Evolutionary conservation across 2,329 filamentous ascomycete genomes (phyloP).

Genomic region (Ceratocystis albifundus): DNA sequence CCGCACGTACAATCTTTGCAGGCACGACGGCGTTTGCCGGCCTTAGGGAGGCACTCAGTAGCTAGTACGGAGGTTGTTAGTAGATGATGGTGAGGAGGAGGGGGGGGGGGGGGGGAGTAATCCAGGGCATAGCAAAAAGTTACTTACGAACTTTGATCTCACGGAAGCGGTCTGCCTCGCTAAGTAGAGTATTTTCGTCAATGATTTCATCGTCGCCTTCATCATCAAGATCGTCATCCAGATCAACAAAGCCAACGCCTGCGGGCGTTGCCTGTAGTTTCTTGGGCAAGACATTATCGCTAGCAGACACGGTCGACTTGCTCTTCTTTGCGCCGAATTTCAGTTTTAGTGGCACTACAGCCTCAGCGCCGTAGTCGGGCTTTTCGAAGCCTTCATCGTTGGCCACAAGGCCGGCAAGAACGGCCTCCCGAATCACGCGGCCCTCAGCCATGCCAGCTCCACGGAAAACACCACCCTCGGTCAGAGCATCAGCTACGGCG

Average conservation of each 20-base stretch:
- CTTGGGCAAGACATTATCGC: slow-evolving; percentile 12
- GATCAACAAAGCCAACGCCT: slow-evolving; percentile 58
- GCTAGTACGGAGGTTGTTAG: slow-evolving; percentile 39
- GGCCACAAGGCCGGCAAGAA: slow-evolving; percentile 66
- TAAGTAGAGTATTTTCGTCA: slow-evolving; percentile 78
- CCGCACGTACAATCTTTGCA: slow-evolving; percentile 98
- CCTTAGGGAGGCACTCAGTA: slow-evolving; percentile 74
- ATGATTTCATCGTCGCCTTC: slow-evolving; percentile 72
- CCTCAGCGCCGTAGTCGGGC: slow-evolving; percentile 45
- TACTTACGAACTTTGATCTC: slow-evolving; percentile 70
- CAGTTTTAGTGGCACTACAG: slow-evolving; percentile 43
- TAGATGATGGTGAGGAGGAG: too few species aligned
- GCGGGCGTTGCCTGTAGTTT: slow-evolving; percentile 33
- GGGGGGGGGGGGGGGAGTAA: too few species aligned
- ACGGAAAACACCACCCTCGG: slow-evolving; percentile 53
- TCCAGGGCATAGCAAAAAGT: background rate
- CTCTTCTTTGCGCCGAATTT: slow-evolving; percentile 30
- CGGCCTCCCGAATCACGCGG: slow-evolving; percentile 60
- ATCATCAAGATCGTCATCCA: slow-evolving; percentile 45
- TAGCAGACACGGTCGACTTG: slow-evolving; percentile 34
- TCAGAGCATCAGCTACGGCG: slow-evolving; percentile 58
- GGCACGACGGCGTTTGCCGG: slow-evolving; percentile 76
- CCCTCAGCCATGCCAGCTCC: slow-evolving; percentile 46
- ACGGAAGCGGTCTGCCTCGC: slow-evolving; percentile 68
- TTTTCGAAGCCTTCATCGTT: slow-evolving; percentile 59